Percentiles rank a stretch among this genome's conserved stretches.
These are phyloP conservation scores for Aspergillus hiratsukae DNA, from an alignment of 2,329 filamentous ascomycete species.

Conservation along the genomic window DNA sequence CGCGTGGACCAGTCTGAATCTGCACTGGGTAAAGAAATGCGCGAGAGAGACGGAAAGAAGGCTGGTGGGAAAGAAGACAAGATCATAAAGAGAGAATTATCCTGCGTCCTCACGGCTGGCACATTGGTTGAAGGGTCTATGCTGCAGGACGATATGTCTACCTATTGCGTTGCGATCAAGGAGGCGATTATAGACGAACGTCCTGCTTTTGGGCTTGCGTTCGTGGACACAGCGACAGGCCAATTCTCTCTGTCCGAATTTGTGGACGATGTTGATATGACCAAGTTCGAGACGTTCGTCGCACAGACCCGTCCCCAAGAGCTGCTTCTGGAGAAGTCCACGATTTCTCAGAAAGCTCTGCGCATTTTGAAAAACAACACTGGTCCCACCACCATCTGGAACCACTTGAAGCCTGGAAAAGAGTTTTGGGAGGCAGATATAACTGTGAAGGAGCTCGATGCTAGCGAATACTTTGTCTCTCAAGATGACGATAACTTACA, in stretches of 20 bases:
- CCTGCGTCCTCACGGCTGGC: conserved; percentile 84
- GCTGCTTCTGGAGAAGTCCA: conserved; percentile 81
- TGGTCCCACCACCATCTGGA: conserved; percentile 89
- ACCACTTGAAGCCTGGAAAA: conserved; percentile 75
- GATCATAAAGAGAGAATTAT: conserved; percentile 84
- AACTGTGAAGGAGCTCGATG: conserved; percentile 74
- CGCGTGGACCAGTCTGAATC: conserved; percentile 96
- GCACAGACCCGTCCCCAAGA: conserved; percentile 89
- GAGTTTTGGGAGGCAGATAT: conserved; percentile 91
- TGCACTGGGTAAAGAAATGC: conserved; percentile 94
- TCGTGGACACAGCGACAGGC: conserved; percentile 92
- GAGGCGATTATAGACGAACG: conserved; percentile 65
- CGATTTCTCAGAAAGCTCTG: conserved; percentile 78
- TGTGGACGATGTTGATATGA: conserved; percentile 84
- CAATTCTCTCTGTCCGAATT: conserved; percentile 94
- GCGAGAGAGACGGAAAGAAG: conserved; percentile 67
- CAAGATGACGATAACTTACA: conserved; percentile 55
- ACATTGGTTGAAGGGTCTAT: conserved; percentile 94
- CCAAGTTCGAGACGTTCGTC: conserved; percentile 94
- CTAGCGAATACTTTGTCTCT: conserved; percentile 70
- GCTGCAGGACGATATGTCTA: conserved; percentile 97
- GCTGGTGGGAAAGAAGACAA: conserved; percentile 69
- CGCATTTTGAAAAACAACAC: conserved; percentile 97
- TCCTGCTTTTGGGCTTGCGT: conserved; percentile 85
- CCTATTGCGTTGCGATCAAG: conserved; percentile 94